phyloP scores from a whole-genome alignment of 2,329 filamentous ascomycete species.

The Aureobasidium zeae region DNA sequence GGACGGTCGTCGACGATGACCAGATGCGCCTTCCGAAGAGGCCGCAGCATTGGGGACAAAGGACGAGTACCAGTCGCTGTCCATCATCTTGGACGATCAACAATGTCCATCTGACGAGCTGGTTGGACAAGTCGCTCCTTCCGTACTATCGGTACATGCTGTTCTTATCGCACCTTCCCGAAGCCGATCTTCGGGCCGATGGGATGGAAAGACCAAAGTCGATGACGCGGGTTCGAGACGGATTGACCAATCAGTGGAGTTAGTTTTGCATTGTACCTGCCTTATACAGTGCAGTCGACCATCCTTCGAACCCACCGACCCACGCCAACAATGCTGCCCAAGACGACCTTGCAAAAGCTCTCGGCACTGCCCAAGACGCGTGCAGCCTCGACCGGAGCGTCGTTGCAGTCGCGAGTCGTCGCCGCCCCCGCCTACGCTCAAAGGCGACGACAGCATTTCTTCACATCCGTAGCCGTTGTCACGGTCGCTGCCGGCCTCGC shows the following conservation, averaged over 20 bases:
- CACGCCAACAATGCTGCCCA: conserved; percentile 3
- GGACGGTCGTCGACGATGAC: conserved; percentile 59
- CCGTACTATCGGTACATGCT: too few species aligned
- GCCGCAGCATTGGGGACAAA: conserved; percentile 54
- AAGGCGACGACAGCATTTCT: conserved; percentile 38
- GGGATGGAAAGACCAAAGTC: background rate
- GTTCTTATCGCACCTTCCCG: background rate
- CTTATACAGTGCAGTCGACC: background rate
- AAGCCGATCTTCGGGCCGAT: background rate
- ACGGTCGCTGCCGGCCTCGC: conserved; percentile 36
- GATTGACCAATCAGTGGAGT: too few species aligned
- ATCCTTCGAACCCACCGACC: background rate
- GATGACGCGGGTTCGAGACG: too few species aligned
- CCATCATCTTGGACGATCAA: conserved; percentile 33
- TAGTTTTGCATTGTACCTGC: background rate
- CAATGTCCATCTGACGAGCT: too few species aligned
- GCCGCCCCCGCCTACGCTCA: conserved; percentile 30
- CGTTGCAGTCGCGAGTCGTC: conserved; percentile 21
- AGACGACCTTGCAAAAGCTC: conserved; percentile 4
- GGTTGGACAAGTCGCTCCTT: too few species aligned
- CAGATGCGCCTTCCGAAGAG: conserved; percentile 40
- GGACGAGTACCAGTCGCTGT: conserved; percentile 72
- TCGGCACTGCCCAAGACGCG: conserved; percentile 8
- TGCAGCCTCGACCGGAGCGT: conserved; percentile 21
- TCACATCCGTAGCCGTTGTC: conserved; percentile 36